Base-by-base conservation (phyloP, 345 rosid species). In the Salix brachista region DNA sequence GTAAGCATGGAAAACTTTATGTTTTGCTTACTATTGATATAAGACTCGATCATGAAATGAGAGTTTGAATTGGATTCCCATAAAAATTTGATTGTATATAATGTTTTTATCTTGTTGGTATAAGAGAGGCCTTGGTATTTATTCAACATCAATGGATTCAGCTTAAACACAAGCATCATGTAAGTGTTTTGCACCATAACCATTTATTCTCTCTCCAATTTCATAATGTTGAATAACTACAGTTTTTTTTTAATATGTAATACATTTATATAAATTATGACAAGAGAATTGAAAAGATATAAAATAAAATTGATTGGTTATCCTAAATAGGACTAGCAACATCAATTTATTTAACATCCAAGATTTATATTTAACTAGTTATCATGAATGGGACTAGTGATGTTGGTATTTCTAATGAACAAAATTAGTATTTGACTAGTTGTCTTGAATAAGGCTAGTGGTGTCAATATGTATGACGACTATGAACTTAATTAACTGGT, bases 71-170 rank as follows among this genome's bases (percentile, higher is more conserved):
- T 41, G 44, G 1, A 0, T 2, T 54, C 4, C 0, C 0, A 8
- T 21, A 54, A 7, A 21, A 54, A 54, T 54, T 54, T 1, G 21
- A 54, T 21, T 21, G 4, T 54, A 21, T 54, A 54, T 54, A 4
- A 54, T 54, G 4, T 21, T 1, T 52, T 52, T 6, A 0, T 54
- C 0, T 0, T 8, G 1, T 21, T 21, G 2, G 0, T 8, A 54
- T 0, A 8, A 0, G 0, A 54, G 1, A 3, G 26, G 0, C 0
- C 0, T 3, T 1, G 21, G 1, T 0, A 54, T 54, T 8, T 1
- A 54, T 0, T 54, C 0, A 54, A 1, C 0, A 54, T 0, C 3
- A 0, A 0, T 0, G 1, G 0, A 54, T 21, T 54, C 0, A 21
- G 0, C 0, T 54, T 0, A 0, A 54, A 3, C 1, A 19, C 10